Conservation (phyloP, 495 filamentous ascomycete species). For the Pseudevernia furfuracea region DNA sequence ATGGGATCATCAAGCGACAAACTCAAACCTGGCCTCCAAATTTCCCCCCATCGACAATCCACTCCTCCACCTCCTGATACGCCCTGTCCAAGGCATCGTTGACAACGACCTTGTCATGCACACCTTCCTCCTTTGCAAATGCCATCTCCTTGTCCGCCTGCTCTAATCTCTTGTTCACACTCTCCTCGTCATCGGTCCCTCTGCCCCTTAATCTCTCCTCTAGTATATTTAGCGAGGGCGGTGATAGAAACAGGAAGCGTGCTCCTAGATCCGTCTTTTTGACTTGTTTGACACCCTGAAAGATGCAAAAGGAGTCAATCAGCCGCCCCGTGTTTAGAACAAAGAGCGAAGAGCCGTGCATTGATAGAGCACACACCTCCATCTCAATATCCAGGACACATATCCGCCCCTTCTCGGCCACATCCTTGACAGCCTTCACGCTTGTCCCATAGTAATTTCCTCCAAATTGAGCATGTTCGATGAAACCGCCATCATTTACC, state of each 20-base stretch:
- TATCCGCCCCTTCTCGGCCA: conserved; percentile 49
- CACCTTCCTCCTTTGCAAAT: conserved; percentile 62
- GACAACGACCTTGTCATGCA: conserved; percentile 78
- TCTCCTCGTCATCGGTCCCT: conserved; percentile 75
- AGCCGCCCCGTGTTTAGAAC: background rate
- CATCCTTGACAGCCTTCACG: conserved; percentile 64
- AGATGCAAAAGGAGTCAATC: background rate
- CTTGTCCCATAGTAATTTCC: conserved; percentile 84
- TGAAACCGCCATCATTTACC: conserved; percentile 63
- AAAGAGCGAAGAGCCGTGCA: background rate
- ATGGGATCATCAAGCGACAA: background rate
- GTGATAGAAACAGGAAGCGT: conserved; percentile 78
- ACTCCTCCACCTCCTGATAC: conserved; percentile 69
- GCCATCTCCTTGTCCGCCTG: conserved; percentile 80
- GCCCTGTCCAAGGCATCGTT: conserved; percentile 85
- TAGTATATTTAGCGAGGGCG: conserved; percentile 66
- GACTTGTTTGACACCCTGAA: conserved; percentile 87
- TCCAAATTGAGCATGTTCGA: conserved; percentile 85
- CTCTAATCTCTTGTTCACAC: conserved; percentile 61
- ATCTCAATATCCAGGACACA: conserved; percentile 76
- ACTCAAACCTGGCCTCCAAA: conserved; percentile 30
- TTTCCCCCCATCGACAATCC: conserved; percentile 44
- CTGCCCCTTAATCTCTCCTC: conserved; percentile 72
- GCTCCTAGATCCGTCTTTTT: conserved; percentile 66
- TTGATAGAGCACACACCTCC: conserved; percentile 47